Conservation (phyloP, 2,329 filamentous ascomycete genomes). For the Emmonsiellopsis sp. region DNA sequence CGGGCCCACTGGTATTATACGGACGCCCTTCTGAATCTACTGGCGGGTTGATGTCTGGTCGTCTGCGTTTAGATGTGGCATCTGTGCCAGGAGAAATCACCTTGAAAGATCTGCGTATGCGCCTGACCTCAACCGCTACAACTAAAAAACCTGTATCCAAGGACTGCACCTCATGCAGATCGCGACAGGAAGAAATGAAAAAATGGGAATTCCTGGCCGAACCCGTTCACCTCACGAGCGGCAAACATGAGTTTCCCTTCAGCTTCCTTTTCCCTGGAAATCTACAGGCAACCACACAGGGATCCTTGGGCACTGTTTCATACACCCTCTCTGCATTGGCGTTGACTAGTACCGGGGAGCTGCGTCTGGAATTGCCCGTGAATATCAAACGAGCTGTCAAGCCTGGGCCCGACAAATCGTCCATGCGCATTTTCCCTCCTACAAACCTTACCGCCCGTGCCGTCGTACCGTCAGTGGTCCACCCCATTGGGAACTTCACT, state of each 20-base stretch:
- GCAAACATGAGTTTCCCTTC: constrained; percentile 74
- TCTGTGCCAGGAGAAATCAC: constrained; percentile 42
- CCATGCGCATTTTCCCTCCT: constrained; percentile 87
- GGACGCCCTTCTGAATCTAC: constrained; percentile 65
- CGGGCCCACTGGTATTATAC: constrained; percentile 76
- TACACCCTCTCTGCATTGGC: constrained; percentile 68
- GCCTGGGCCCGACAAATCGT: constrained; percentile 73
- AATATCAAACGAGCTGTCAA: constrained; percentile 71
- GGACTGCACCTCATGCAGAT: constrained; percentile 69
- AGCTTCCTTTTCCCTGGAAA: constrained; percentile 77
- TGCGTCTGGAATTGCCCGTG: constrained; percentile 59
- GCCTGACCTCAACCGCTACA: constrained; percentile 57
- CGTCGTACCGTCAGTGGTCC: constrained; percentile 70
- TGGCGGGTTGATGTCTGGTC: constrained; percentile 76
- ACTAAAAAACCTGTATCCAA: constrained; percentile 74
- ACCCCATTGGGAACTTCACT: constrained; percentile 74
- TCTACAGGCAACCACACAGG: constrained; percentile 74
- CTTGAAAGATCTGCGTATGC: constrained; percentile 63
- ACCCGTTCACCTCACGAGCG: constrained; percentile 34
- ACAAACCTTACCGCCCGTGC: constrained; percentile 86
- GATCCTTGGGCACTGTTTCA: constrained; percentile 60
- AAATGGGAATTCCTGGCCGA: constrained; percentile 67
- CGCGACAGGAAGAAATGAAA: constrained; percentile 63
- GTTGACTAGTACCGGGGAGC: constrained; percentile 49
- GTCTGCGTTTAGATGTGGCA: constrained; percentile 60